Percentiles rank a stretch among this genome's conserved stretches.
Evolutionary conservation across 2,329 filamentous ascomycete species (phyloP).

Genomic region (Didymosphaeria variabile): DNA sequence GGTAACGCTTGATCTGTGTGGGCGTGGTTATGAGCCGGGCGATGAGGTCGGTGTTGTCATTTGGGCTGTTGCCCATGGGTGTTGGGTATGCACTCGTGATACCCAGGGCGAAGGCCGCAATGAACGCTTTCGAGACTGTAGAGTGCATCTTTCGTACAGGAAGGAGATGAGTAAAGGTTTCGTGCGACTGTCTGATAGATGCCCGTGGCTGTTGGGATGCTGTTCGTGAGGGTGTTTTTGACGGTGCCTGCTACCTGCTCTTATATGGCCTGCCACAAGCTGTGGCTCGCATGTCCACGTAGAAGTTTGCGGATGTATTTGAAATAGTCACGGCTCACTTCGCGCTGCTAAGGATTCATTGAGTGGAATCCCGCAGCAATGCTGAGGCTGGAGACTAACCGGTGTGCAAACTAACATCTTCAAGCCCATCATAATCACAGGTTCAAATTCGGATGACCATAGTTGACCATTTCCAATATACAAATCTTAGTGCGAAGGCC

Average conservation of each 20-base stretch:
- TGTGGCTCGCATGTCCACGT: neutral
- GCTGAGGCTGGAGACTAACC: neutral
- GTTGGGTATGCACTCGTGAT: constrained; percentile 6
- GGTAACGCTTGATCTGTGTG: constrained; percentile 13
- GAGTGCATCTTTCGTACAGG: neutral
- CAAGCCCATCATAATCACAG: neutral
- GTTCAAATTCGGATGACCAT: neutral
- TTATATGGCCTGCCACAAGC: neutral
- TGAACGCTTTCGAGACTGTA: neutral
- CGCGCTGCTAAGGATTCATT: neutral
- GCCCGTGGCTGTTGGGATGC: neutral
- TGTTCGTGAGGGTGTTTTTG: neutral
- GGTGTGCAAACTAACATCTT: neutral
- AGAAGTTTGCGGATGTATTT: neutral
- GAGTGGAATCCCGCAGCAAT: neutral
- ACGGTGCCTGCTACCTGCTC: neutral
- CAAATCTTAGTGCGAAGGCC: neutral
- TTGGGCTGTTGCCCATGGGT: constrained; percentile 10
- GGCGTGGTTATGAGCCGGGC: constrained; percentile 9
- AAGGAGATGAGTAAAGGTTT: neutral
- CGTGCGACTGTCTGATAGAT: neutral
- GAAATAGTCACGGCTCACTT: neutral
- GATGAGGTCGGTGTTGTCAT: constrained; percentile 9
- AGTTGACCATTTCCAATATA: neutral
- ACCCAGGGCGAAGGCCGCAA: neutral